Evolutionary conservation across 2,329 filamentous ascomycete species (phyloP), one percentile per base, ranked within the genome.

Genomic region (Epichloe glyceriae): DNA sequence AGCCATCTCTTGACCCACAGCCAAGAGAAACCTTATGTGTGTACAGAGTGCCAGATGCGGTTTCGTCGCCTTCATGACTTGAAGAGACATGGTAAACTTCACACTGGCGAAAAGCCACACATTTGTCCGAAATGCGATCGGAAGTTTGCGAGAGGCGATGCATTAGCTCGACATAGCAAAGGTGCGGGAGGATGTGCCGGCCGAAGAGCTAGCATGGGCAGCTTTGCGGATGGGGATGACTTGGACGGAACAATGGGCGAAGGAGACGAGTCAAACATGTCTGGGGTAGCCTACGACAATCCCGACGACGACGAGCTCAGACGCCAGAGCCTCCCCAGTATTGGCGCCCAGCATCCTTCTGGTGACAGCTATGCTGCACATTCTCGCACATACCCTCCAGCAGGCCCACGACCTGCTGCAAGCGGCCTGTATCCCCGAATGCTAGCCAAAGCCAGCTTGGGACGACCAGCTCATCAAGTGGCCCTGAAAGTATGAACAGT

Each of bases 21-120:
- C 61, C 91, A 98, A 73, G 93, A 98, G 67, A 98, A 98, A 69
- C 93, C 93, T 0, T 98, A 93, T 63, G 80, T 93, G 30, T 98
- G 93, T 64, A 83, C 88, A 55, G 88, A 87, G n/a, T 98, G 93
- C 65, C 81, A 91, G 59, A 87, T 93, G 67, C 83, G 91, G 49
- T 98, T 98, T 68, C 81, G 93, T 50, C 82, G 93, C 56, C 74
- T 97, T 48, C 93, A 98, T 64, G 93, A 98, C 62, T 70, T 98
- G 57, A 98, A 98, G 72, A 82, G 93, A 40, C 93, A 98, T 65
- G 89, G 86, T 56, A 98, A 98, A 69, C 78, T 98, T 20, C 93
- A 98, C 64, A 97, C 91, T 0, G 93, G 93, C 50, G 93, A 98
- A 71, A 84, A 94, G 61, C 90, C 90, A 12, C 93, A 98, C 61